Evolutionary conservation across 441 rosid genomes (phyloP).

Genomic region (Populus hybrid): DNA sequence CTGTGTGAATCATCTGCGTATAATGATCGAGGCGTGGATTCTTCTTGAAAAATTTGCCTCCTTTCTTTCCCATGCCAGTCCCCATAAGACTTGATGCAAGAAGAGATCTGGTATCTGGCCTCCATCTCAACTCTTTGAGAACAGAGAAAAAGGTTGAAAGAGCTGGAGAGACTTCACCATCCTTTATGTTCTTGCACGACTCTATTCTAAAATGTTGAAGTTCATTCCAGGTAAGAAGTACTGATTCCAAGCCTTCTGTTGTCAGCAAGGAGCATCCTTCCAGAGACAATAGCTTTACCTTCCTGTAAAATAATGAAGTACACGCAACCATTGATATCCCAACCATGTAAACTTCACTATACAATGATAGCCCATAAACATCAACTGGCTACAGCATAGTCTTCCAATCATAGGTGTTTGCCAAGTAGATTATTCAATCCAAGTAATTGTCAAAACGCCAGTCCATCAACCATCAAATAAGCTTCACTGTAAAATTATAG

Average conservation of each 20-base stretch:
- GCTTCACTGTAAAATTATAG: neutral
- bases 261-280: conserved; percentile 81
- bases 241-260: conserved; percentile 64
- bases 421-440: neutral
- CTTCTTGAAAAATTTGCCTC: conserved; percentile 70
- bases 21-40: conserved; percentile 22
- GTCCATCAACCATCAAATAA: conserved; percentile 1
- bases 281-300: conserved; percentile 52
- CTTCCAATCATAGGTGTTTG: neutral
- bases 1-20: neutral
- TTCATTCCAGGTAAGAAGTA: conserved; percentile 55
- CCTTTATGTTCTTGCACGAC: conserved; percentile 70
- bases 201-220: conserved; percentile 60
- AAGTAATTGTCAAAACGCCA: neutral
- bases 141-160: conserved; percentile 63
- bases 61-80: conserved; percentile 72
- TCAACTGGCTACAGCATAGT: neutral
- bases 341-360: neutral
- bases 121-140: conserved; percentile 81
- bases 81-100: conserved; percentile 60
- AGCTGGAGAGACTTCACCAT: conserved; percentile 55
- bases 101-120: conserved; percentile 66
- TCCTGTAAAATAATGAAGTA: conserved; percentile 39
- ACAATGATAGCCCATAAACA: neutral
- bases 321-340: neutral